A percentile compares a stretch with the other conserved stretches of the same genome.
Conservation (phyloP, 306 rosid species). For the Canavalia gladiata region DNA sequence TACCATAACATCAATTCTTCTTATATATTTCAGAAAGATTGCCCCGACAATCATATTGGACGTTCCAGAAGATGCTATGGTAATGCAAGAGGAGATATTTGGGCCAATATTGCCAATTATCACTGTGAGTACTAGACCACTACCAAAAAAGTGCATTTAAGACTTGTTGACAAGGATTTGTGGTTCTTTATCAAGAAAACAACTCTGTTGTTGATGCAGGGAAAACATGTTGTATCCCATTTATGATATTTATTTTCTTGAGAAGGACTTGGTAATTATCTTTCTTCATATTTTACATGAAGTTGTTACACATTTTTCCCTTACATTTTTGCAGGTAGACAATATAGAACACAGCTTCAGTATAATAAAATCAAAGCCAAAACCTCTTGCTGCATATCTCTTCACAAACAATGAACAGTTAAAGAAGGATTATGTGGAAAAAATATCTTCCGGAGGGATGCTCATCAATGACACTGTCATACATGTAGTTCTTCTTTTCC, state of each 20-base stretch:
- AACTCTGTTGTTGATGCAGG: not conserved
- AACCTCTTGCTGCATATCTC: conserved; percentile 84
- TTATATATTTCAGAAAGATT: conserved; percentile 65
- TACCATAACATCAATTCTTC: conserved; percentile 34
- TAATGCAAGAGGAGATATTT: conserved; percentile 90
- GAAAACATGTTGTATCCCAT: conserved; percentile 12
- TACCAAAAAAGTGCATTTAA: not conserved
- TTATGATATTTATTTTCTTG: not conserved
- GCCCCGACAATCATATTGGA: conserved; percentile 82
- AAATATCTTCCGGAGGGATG: conserved; percentile 90
- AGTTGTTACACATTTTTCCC: conserved; percentile 4
- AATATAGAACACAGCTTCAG: conserved; percentile 66
- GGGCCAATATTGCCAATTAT: conserved; percentile 82
- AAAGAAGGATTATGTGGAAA: conserved; percentile 74
- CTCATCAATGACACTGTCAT: conserved; percentile 76
- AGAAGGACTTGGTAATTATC: not conserved
- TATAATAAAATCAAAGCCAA: conserved; percentile 74
- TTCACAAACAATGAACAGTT: conserved; percentile 78
- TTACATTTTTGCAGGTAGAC: conserved; percentile 64
- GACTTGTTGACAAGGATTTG: conserved; percentile 13
- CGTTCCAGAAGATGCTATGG: conserved; percentile 69
- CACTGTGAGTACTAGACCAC: conserved; percentile 61
- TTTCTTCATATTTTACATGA: conserved; percentile 10
- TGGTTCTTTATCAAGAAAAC: conserved; percentile 24
- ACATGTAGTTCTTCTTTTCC: conserved; percentile 61